phyloP scores from a whole-genome alignment of 768 basidiomycete species.

The Saitozyma podzolica region DNA sequence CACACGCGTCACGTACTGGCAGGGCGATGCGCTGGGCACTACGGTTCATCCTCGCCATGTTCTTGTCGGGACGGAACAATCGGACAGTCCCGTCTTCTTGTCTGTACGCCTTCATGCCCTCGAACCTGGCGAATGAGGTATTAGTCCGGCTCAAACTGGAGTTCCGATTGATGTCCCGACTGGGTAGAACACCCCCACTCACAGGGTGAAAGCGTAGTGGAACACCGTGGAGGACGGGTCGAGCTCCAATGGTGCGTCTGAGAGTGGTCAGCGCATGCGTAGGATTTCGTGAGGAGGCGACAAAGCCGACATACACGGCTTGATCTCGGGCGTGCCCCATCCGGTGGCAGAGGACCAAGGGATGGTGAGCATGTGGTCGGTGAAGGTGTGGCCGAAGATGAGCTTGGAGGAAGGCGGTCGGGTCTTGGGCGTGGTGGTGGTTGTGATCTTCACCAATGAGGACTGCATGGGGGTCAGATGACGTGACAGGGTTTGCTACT shows the following conservation, averaged over 20 bases:
- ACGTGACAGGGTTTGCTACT: not conserved
- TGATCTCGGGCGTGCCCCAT: slow-evolving; percentile 80
- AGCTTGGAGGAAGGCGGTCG: slow-evolving; percentile 68
- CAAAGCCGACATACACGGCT: slow-evolving; percentile 65
- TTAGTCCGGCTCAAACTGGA: no score
- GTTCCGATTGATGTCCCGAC: not conserved
- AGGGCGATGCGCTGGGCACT: slow-evolving; percentile 76
- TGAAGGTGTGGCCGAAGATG: slow-evolving; percentile 80
- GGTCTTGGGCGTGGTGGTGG: slow-evolving; percentile 59
- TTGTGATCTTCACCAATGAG: slow-evolving; percentile 33
- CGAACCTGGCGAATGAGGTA: slow-evolving; percentile 57
- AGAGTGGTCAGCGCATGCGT: not conserved
- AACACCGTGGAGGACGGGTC: slow-evolving; percentile 81
- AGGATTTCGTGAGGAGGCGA: not conserved
- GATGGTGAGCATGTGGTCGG: slow-evolving; percentile 78
- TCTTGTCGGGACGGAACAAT: slow-evolving; percentile 93
- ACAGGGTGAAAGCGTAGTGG: slow-evolving; percentile 86
- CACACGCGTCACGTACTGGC: slow-evolving; percentile 52
- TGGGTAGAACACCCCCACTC: slow-evolving; percentile 9
- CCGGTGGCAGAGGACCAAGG: slow-evolving; percentile 72
- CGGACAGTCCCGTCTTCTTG: slow-evolving; percentile 70
- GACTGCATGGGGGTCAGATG: slow-evolving; percentile 27
- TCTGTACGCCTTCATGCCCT: slow-evolving; percentile 92
- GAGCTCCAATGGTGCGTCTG: slow-evolving; percentile 71
- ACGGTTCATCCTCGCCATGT: slow-evolving; percentile 92